phyloP scores from a whole-genome alignment of 2,329 filamentous ascomycete genomes.

The Neophaeococcomyces mojaviensis region DNA sequence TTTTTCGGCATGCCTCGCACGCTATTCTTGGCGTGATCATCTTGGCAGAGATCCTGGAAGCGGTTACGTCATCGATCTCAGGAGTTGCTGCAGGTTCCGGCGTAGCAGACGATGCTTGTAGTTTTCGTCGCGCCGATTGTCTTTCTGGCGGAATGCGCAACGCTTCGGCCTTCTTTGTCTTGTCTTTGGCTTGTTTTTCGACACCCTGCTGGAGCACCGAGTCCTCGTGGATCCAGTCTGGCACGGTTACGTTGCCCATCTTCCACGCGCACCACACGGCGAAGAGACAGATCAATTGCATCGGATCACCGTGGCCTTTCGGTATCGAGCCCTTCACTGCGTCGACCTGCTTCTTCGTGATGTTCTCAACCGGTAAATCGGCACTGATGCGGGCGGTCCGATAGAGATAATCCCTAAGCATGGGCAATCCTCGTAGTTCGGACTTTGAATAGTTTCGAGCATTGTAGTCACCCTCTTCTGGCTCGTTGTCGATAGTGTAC shows the following conservation, averaged over 20 bases:
- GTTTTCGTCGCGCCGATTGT: slow-evolving; percentile 35
- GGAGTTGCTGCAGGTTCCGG: slow-evolving; percentile 4
- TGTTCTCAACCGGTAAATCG: slow-evolving; percentile 51
- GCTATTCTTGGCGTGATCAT: slow-evolving; percentile 47
- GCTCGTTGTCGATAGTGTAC: slow-evolving; percentile 42
- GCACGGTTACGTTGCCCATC: slow-evolving; percentile 55
- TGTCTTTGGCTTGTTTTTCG: slow-evolving; percentile 13
- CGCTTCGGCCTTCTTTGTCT: slow-evolving; percentile 18
- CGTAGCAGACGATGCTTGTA: slow-evolving; percentile 15
- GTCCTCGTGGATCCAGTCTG: slow-evolving; percentile 55
- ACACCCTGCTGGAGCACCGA: slow-evolving; percentile 37
- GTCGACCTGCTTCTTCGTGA: slow-evolving; percentile 51
- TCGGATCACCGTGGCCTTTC: slow-evolving; percentile 53
- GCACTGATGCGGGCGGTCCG: slow-evolving; percentile 56
- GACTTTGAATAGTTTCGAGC: slow-evolving; percentile 56
- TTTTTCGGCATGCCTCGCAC: slow-evolving; percentile 56
- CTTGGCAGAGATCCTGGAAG: slow-evolving; percentile 2
- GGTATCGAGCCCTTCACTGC: slow-evolving; percentile 57
- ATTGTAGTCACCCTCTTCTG: slow-evolving; percentile 49
- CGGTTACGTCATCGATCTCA: not conserved
- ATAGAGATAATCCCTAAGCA: slow-evolving; percentile 54
- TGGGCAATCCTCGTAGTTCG: slow-evolving; percentile 53
- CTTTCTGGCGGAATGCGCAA: slow-evolving; percentile 28
- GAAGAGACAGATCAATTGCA: slow-evolving; percentile 53
- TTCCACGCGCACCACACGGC: slow-evolving; percentile 63